Evolutionary conservation across 148 eudicot genomes (phyloP), one percentile per base, ranked within the genome.

Genomic region (Rhododendron ferrugineum): DNA sequence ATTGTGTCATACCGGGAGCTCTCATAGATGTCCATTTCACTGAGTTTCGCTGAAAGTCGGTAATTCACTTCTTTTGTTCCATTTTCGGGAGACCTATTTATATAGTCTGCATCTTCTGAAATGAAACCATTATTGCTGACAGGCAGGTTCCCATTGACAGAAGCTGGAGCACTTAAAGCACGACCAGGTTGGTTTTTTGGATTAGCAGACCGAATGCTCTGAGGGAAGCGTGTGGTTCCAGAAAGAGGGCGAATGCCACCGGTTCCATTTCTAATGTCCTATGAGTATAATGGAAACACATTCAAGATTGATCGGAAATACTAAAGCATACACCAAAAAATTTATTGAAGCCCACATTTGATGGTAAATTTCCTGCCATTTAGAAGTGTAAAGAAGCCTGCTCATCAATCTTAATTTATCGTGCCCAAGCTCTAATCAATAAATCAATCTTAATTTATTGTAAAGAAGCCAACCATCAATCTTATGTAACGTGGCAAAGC

Each of bases 1-100:
- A 97, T 92, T 82, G 98, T 90, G 85, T 97, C 99, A 50, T 97
- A 97, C 22, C 99, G 92, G 40, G 99, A 94, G 87, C 99, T 97
- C 86, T 95, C 99, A 56, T 92, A 97, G 26, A 94, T 92, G 88
- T 95, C 98, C 47, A 86, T 86, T 82, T 91, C 94, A 70, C 84
- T 82, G 87, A 96, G 80, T 87, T 90, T 94, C 32, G 94, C 93
- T 50, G 92, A 91, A 62, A 83, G 64, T 78, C 90, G 93, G 79
- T 84, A 89, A 49, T 90, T 94, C 83, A 92, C 93, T 89, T 93
- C 95, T 89, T 77, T 91, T 74, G 58, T 89, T 58, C 91, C 91
- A 46, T 88, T 91, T 81, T 93, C 96, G 40, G 85, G 84, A 78
- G 86, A 91, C 52, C 91, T 90, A 62, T 83, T 89, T 78, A 89